Evolutionary conservation across 352 stramenopile genomes (phyloP).

Genomic region (Globisporangium heterothallicum): DNA sequence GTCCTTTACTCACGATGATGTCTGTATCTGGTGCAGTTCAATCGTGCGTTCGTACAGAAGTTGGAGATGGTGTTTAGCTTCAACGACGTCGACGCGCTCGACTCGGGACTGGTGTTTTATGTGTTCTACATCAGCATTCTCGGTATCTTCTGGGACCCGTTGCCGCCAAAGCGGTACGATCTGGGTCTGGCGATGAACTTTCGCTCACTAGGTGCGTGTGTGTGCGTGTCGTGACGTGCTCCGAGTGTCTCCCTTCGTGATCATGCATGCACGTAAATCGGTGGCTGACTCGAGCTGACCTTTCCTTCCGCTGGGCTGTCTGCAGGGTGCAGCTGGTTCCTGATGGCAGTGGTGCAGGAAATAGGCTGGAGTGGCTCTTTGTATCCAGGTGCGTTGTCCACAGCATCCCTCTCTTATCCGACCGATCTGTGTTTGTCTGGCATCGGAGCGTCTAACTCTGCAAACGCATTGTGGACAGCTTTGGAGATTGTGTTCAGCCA

Average conservation of each 20-base stretch:
- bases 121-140: constrained; percentile 81
- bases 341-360: constrained; percentile 76
- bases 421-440: too few species aligned
- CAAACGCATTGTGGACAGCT: constrained; percentile 24
- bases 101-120: constrained; percentile 85
- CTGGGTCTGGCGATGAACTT: constrained; percentile 67
- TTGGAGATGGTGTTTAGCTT: constrained; percentile 87
- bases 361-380: constrained; percentile 85
- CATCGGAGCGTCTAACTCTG: too few species aligned
- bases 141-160: constrained; percentile 82
- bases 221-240: background rate
- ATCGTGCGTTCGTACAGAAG: constrained; percentile 77
- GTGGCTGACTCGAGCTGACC: background rate
- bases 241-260: constrained; percentile 2
- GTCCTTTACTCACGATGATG: background rate
- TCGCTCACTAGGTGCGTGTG: constrained; percentile 44
- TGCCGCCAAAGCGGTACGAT: constrained; percentile 76
- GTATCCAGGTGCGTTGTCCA: constrained; percentile 56
- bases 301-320: constrained; percentile 6
- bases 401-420: too few species aligned
- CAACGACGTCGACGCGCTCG: constrained; percentile 80
- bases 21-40: constrained; percentile 48
- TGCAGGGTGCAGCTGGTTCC: constrained; percentile 81
- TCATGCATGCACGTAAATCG: too few species aligned
- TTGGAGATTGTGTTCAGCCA: constrained; percentile 86